Conservation (phyloP, 129 eudicot species). For the Oenanthe sinensis region DNA sequence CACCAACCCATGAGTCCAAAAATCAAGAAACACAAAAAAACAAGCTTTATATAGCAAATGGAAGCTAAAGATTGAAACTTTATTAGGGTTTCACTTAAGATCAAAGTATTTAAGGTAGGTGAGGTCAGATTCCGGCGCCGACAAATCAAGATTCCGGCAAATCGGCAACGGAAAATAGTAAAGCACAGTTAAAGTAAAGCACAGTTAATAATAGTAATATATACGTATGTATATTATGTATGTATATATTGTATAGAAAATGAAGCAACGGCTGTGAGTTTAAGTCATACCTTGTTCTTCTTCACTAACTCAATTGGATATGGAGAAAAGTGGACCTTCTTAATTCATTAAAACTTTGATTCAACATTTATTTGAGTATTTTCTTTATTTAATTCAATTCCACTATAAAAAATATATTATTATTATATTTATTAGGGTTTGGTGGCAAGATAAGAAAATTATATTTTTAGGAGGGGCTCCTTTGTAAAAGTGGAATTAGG, state of each 20-base stretch:
- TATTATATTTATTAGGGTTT: not conserved
- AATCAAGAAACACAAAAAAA: not conserved
- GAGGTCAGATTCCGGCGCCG: constrained; percentile 40
- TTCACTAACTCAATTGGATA: constrained; percentile 6
- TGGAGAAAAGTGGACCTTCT: constrained; percentile 5
- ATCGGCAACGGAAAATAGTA: constrained; percentile 21
- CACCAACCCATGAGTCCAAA: not conserved
- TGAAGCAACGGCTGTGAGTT: constrained; percentile 3
- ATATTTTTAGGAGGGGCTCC: not conserved
- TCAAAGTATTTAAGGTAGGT: constrained; percentile 27
- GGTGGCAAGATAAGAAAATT: constrained; percentile 2
- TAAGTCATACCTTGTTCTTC: constrained; percentile 5
- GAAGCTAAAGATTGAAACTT: not conserved
- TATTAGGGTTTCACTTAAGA: constrained; percentile 15
- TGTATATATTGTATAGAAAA: not conserved
- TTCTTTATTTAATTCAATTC: not conserved
- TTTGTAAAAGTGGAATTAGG: not conserved
- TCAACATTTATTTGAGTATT: constrained; percentile 1
- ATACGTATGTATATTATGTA: too few relatives aligned
- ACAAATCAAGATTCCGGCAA: constrained; percentile 33
- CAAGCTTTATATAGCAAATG: not conserved
- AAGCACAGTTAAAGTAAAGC: constrained; percentile 39
- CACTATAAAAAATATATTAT: not conserved
- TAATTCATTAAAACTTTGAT: constrained; percentile 4
- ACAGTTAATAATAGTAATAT: constrained; percentile 18